Evolutionary conservation across 78 protist species (phyloP).

Genomic region (Dictyostelium discoideum): dicty_2.7 NC_007089.4:642501-643000

Average conservation of each 20-base stretch:
- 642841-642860: neutral
- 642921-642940: neutral
- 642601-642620: too few species aligned
- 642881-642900: neutral
- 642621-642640: too few species aligned
- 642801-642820: neutral
- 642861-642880: neutral
- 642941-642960: neutral
- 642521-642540: too few species aligned
- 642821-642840: too few species aligned
- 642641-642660: neutral
- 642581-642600: too few species aligned
- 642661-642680: neutral
- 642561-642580: neutral
- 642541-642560: too few species aligned
- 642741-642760: neutral
- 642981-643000: neutral
- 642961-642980: neutral
- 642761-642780: neutral
- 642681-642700: neutral
- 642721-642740: neutral
- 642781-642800: neutral
- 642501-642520: too few species aligned
- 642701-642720: neutral
- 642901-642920: neutral